Evolutionary conservation across 2,329 filamentous ascomycete genomes (phyloP), one percentile per base, ranked within the genome.

Genomic region (Aspergillus spinulosporus): DNA sequence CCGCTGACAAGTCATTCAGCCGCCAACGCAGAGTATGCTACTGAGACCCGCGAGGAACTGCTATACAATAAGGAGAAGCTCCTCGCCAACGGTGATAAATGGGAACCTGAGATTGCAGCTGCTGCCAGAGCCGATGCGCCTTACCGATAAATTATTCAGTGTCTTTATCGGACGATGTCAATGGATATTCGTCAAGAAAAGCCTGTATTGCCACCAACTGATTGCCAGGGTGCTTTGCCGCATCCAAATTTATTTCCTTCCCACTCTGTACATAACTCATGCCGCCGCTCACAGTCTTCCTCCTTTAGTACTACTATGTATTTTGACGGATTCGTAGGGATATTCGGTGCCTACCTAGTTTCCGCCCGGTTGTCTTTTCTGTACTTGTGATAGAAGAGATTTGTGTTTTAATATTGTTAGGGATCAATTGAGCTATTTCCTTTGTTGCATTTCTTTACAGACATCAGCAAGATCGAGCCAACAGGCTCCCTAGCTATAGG

Each of bases 21-120:
- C 32, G 86, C 87, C 52, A 90, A 90, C 67, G 86, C 86, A 49
- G 87, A 89, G 75, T 90, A 89, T 66, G 86, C 87, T 43, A 89
- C 86, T 2, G 87, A 89, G 77, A 88, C 86, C 62, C 86, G 93
- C 73, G 93, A 99, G 78, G 93, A 97, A 82, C 79, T 97, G 68
- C 78, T 97, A 68, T 97, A 97, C 82, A 97, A 97, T 82, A 97
- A 97, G 84, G 88, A 95, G 82, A 96, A 96, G 79, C 79, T 96
- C 63, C 77, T 96, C 62, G 80, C 89, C 64, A 96, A 96, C 72
- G 90, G 92, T 69, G 92, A 95, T 79, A 93, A 92, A 79, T 99
- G 94, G 94, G 94, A 99, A 81, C 92, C 94, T 5, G 94, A 99
- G 79, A 82, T 99, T 70, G 93, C 93, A 1, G 93, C 94, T 57